These are phyloP conservation scores for Paxillus rubicundulus DNA, from an alignment of 768 basidiomycete species.

Conservation along the genomic window DNA sequence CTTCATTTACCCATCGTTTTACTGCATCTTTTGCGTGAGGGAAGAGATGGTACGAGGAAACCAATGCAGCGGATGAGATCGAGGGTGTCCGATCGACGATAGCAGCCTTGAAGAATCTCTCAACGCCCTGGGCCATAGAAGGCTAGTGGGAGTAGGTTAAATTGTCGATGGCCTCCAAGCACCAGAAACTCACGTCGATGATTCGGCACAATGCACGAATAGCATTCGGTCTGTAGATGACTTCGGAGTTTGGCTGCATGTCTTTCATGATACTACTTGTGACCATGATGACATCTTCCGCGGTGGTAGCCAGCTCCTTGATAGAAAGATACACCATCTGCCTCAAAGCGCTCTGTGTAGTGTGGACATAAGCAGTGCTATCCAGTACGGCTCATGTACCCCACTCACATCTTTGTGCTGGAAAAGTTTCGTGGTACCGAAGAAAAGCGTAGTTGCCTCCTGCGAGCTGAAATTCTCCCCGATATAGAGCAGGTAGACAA, in stretches of 20 bases:
- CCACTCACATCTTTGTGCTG: constrained; percentile 96
- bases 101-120: constrained; percentile 98
- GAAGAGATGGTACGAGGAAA: constrained; percentile 96
- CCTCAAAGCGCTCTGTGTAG: constrained; percentile 77
- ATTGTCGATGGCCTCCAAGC: constrained; percentile 41
- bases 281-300: constrained; percentile 99
- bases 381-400: neutral
- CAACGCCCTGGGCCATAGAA: constrained; percentile 99
- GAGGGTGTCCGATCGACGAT: constrained; percentile 96
- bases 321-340: constrained; percentile 99
- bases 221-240: constrained; percentile 96
- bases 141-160: constrained; percentile 49
- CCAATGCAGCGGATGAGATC: constrained; percentile 93
- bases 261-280: constrained; percentile 99
- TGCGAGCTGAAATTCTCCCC: constrained; percentile 94
- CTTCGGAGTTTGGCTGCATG: constrained; percentile 98
- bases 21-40: constrained; percentile 93
- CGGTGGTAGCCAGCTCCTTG: constrained; percentile 93
- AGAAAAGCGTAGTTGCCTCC: constrained; percentile 97
- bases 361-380: constrained; percentile 8
- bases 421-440: constrained; percentile 97
- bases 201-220: constrained; percentile 95
- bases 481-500: constrained; percentile 94
- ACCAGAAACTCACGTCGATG: constrained; percentile 74
- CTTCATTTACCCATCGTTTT: constrained; percentile 99